Conservation (phyloP, 345 rosid genomes). For the Cardamine chenopodiifolia region DNA sequence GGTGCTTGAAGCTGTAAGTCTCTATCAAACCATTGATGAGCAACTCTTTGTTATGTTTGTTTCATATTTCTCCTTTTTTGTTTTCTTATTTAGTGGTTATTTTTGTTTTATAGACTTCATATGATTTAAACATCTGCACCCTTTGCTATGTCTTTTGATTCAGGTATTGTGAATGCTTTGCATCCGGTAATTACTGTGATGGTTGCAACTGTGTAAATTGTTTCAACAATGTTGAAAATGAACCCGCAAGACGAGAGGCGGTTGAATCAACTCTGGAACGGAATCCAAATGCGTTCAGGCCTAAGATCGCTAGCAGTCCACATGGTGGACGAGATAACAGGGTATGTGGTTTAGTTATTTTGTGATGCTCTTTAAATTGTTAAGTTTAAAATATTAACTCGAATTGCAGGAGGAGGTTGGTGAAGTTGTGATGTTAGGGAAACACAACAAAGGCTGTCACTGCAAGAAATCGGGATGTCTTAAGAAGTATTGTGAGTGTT, state of each 20-base stretch:
- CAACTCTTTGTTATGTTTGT: conserved; percentile 7
- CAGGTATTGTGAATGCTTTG: conserved; percentile 99
- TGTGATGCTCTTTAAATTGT: background rate
- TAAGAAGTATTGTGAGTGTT: conserved; percentile 98
- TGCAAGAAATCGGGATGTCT: conserved; percentile 99
- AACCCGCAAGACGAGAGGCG: conserved; percentile 84
- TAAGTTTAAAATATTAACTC: no score
- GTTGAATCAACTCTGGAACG: conserved; percentile 91
- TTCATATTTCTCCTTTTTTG: background rate
- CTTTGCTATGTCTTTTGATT: conserved; percentile 30
- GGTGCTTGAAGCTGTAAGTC: conserved; percentile 98
- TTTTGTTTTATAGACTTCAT: background rate
- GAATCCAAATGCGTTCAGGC: conserved; percentile 97
- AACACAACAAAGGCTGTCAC: conserved; percentile 98
- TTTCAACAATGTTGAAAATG: conserved; percentile 88
- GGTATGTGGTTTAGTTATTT: conserved; percentile 47
- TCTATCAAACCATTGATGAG: background rate
- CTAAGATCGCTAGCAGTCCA: conserved; percentile 95
- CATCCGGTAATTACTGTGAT: conserved; percentile 93
- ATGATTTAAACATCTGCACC: background rate
- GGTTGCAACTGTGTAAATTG: conserved; percentile 97
- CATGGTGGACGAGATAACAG: conserved; percentile 69
- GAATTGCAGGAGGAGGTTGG: conserved; percentile 74
- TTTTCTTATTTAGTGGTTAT: background rate
- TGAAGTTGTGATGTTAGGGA: conserved; percentile 65